Base-by-base conservation (phyloP, 2,329 filamentous ascomycete species). In the Penicillium italicum region DNA sequence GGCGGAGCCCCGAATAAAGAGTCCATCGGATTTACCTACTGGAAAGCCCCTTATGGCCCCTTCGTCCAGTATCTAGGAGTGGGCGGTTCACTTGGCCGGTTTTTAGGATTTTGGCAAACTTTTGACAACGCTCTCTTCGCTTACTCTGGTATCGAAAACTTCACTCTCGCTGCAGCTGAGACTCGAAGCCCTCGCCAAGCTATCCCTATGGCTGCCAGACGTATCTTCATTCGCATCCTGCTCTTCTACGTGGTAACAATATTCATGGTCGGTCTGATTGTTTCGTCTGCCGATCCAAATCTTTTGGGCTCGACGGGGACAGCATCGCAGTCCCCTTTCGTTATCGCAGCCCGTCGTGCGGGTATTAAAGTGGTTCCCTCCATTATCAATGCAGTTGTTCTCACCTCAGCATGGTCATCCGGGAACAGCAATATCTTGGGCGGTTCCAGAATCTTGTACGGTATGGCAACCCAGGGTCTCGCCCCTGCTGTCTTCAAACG, bases 161-260 rank as follows among this genome's bases (percentile, higher is more conserved):
- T 80, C 18, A 73, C 80, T 3, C 76, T 78, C 11, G 76, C 78
- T 4, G 79, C 75, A 33, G 80, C 80, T 2, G 81, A 83, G 60
- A 82, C 80, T 66, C 67, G 76, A 56, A 74, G 63, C 30, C 81
- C 78, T 8, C 73, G 80, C 20, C 72, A 74, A 14, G 80, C 81
- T 55, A 72, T 84, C 3, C 81, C 81, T 4, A 79, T 73, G 44
- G 81, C 82, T 3, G 79, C 77, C 4, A 75, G 77, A 22, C 74
- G 79, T 4, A 81, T 80, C 64, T 80, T 84, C 67, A 78, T 75
- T 60, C 81, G 82, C 20, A 74, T 84, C 16, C 64, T 82, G 16
- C 70, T 82, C 61, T 82, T 83, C 68, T 83, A 82, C 59, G 77
- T 81, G 3, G 66, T 83, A 1, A 76, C 78, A 12, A 82, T 84